These are phyloP conservation scores for Deinandra increscens DNA, from an alignment of 129 eudicot species.

Conservation along the genomic window DNA sequence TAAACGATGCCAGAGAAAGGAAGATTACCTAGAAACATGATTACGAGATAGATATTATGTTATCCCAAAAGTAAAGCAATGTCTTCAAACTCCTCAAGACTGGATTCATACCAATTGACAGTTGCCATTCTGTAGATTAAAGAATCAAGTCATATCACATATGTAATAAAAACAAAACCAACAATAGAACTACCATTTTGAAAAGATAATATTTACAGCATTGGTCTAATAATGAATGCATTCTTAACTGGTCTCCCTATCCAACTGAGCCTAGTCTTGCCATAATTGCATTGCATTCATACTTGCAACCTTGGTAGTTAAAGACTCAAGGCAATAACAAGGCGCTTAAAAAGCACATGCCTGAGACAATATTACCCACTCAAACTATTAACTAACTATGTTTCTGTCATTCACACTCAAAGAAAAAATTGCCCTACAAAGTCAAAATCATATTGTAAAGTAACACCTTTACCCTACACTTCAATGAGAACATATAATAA, in stretches of 20 bases:
- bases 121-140: conserved; percentile 17
- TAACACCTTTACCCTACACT: not conserved
- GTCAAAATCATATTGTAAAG: not conserved
- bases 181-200: not conserved
- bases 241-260: not conserved
- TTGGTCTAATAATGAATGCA: not conserved
- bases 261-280: not conserved
- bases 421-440: not conserved
- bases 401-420: not conserved
- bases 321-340: too few species aligned
- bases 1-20: too few species aligned
- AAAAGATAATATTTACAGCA: not conserved
- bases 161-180: not conserved
- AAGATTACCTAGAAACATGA: too few species aligned
- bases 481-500: not conserved
- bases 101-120: conserved; percentile 3
- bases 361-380: not conserved
- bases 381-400: not conserved
- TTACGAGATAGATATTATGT: not conserved
- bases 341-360: too few species aligned
- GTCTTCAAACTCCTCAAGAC: conserved; percentile 12
- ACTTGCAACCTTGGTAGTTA: not conserved
- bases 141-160: not conserved
- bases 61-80: not conserved
- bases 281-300: not conserved